Conservation (phyloP, 257 asterid genomes). For the Solanum chmielewskii region DNA sequence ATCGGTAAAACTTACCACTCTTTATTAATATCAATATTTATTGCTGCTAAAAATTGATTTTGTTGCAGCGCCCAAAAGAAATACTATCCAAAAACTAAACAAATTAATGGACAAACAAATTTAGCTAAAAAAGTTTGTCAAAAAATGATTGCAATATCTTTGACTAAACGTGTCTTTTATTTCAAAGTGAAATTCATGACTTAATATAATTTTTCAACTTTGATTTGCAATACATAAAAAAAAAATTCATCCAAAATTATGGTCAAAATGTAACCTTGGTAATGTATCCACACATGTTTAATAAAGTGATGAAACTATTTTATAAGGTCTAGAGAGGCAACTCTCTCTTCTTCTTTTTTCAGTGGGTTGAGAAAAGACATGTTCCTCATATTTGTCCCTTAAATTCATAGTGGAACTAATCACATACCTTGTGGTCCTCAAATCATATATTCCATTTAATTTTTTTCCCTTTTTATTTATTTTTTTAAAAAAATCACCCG, state of each 20-base stretch:
- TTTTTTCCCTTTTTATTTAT: neutral
- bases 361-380: neutral
- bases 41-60: too few species aligned
- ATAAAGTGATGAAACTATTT: neutral
- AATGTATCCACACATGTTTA: neutral
- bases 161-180: neutral
- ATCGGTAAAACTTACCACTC: too few species aligned
- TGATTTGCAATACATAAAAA: too few species aligned
- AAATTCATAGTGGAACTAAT: neutral
- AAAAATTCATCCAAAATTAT: neutral
- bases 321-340: neutral
- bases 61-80: too few species aligned
- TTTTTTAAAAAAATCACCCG: fast-evolving
- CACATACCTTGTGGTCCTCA: neutral
- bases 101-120: too few species aligned
- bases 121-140: too few species aligned
- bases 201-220: neutral
- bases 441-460: neutral
- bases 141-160: too few species aligned
- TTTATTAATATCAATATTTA: too few species aligned
- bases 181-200: neutral
- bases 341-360: neutral
- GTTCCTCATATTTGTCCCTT: neutral
- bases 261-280: neutral
- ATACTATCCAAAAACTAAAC: too few species aligned